These are phyloP conservation scores for Entomortierella lignicola DNA, from an alignment of 192 early-diverging fungal genomes.

Conservation along the genomic window DNA sequence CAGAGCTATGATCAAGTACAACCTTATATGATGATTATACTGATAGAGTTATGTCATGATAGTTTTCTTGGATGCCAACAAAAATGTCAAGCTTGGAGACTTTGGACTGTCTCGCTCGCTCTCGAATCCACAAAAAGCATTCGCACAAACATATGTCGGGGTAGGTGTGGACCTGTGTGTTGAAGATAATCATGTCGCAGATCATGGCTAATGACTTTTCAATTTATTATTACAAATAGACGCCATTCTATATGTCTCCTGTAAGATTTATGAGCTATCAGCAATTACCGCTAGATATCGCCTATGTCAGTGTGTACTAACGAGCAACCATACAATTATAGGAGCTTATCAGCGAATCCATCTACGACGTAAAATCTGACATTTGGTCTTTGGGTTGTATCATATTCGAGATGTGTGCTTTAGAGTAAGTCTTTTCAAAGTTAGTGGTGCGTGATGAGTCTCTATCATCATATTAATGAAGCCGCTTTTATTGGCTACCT, in stretches of 20 bases:
- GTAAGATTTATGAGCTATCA: conserved; percentile 43
- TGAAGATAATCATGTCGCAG: neutral
- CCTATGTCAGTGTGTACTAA: conserved; percentile 4
- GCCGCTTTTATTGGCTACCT: neutral
- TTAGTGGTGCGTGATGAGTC: too few relatives aligned
- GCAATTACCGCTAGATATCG: neutral
- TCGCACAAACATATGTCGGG: conserved; percentile 82
- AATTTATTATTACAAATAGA: conserved; percentile 35
- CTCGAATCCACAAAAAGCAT: conserved; percentile 64
- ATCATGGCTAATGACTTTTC: neutral
- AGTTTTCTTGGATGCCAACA: conserved; percentile 75
- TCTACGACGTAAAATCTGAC: conserved; percentile 79
- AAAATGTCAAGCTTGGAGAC: conserved; percentile 82
- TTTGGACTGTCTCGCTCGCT: conserved; percentile 80
- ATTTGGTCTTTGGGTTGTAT: conserved; percentile 83
- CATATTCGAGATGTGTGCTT: conserved; percentile 77
- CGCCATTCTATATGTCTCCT: conserved; percentile 85
- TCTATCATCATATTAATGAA: neutral
- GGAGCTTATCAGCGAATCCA: conserved; percentile 75
- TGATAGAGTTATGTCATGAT: neutral
- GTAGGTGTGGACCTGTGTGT: conserved; percentile 51
- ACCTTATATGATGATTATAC: too few relatives aligned
- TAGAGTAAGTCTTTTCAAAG: conserved; percentile 63
- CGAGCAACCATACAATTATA: neutral
- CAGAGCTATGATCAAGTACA: too few relatives aligned